Evolutionary conservation across 768 basidiomycete species (phyloP), one percentile per base, ranked within the genome.

Genomic region (Galerina sulciceps): DNA sequence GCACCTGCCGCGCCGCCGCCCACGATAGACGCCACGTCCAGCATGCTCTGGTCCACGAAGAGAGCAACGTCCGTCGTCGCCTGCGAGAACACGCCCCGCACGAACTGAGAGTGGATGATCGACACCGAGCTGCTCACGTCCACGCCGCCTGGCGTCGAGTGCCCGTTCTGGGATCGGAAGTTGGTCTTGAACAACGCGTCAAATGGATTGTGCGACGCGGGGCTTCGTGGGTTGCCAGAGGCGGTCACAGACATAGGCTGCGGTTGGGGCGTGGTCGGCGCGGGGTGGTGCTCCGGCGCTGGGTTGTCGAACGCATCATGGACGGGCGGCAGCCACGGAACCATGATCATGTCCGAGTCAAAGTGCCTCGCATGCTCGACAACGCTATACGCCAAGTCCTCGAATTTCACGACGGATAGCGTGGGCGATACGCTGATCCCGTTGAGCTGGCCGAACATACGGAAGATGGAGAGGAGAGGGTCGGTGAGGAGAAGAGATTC

Each of bases 51-150:
- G 66, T 97, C 94, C 46, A 98, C 82, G 67, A 89, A 94, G 10
- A 99, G 73, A 0, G 88, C 94, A 18, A 96, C 91, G 66, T 98
- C 93, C 17, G 79, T 85, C 60, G 71, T 75, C 6, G 89, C 82
- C 54, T 87, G 85, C 1, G 84, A 75, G 63, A 97, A 96, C 13
- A 97, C 86, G 10, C 83, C 79, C 0, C 95, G 86, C 8, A 96
- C 85, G 63, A 97, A 96, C 37, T 90, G 87, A 0, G 94, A 89
- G 65, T 97, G 93, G 6, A 85, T 73, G 3, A 79, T 71, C 0
- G 85, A 82, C 0, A 83, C 70, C 0, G 84, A 77, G 44, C 60
- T 65, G 41, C 55, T 61, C 22, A 57, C 50, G 38, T 66, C 63
- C 35, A 14, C 55, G 0, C 58, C 60, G 9, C 60, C 60, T 22